Evolutionary conservation across 371 early-diverging fungal genomes (phyloP).

Genomic region (Capillidium rhysosporum): DNA sequence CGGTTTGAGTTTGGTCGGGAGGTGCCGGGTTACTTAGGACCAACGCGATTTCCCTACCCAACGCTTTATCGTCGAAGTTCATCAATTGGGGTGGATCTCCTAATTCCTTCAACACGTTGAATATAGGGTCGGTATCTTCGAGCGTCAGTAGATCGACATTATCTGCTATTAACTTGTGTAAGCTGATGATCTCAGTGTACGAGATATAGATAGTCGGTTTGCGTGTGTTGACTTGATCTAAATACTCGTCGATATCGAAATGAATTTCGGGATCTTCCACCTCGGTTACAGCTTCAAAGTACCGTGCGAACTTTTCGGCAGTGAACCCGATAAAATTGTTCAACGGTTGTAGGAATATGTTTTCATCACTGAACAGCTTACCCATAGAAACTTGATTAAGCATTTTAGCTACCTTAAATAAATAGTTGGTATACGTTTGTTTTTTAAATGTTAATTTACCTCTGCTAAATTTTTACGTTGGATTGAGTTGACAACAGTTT

Average conservation of each 20-base stretch:
- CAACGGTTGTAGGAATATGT: constrained; percentile 51
- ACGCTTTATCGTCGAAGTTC: constrained; percentile 17
- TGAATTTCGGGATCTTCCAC: constrained; percentile 70
- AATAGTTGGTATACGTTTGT: neutral
- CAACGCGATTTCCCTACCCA: constrained; percentile 36
- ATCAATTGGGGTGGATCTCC: constrained; percentile 44
- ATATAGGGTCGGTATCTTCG: constrained; percentile 48
- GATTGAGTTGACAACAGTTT: constrained; percentile 52
- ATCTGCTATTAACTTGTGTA: constrained; percentile 59
- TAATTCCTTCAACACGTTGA: constrained; percentile 60
- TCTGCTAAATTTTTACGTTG: constrained; percentile 93
- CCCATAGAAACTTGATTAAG: constrained; percentile 79
- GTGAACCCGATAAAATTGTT: constrained; percentile 62
- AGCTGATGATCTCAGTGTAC: constrained; percentile 68
- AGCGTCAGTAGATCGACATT: constrained; percentile 41
- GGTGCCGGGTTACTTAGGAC: constrained; percentile 45
- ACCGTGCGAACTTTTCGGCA: constrained; percentile 47
- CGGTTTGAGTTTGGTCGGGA: constrained; percentile 32
- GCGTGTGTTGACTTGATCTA: constrained; percentile 59
- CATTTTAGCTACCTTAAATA: constrained; percentile 57
- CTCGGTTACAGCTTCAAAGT: constrained; percentile 54
- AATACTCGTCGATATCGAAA: constrained; percentile 76
- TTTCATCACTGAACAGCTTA: constrained; percentile 40
- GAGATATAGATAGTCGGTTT: constrained; percentile 80
- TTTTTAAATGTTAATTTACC: constrained; percentile 13